Percentiles rank a stretch among this genome's conserved stretches.
These are phyloP conservation scores for Zygosaccharomyces pseudobailii DNA, from an alignment of 1,139 yeast species.

Conservation along the genomic window DNA sequence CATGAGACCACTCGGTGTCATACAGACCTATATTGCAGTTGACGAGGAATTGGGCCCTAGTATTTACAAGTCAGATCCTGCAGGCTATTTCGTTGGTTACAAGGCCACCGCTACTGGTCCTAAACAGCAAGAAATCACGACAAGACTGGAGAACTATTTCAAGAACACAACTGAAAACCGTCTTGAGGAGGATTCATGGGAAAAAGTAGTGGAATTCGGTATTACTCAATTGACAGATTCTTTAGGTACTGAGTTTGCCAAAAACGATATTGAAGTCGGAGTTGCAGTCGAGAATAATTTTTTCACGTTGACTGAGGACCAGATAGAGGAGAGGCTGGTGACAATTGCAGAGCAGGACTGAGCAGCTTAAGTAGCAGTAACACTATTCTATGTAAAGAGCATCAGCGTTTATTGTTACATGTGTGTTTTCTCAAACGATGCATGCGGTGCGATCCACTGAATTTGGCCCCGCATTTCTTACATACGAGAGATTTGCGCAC, in stretches of 20 bases:
- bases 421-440: constrained; percentile 18
- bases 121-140: constrained; percentile 92
- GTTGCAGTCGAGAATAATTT: constrained; percentile 69
- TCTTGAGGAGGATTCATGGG: constrained; percentile 70
- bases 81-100: constrained; percentile 89
- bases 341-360: constrained; percentile 95
- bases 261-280: constrained; percentile 89
- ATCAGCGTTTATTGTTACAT: constrained; percentile 12
- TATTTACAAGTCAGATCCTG: constrained; percentile 91
- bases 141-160: constrained; percentile 85
- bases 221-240: constrained; percentile 81
- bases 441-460: constrained; percentile 23
- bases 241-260: constrained; percentile 87
- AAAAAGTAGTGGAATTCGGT: constrained; percentile 82
- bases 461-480: constrained; percentile 22
- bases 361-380: constrained; percentile 3
- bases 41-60: constrained; percentile 92
- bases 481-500: constrained; percentile 24
- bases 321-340: constrained; percentile 88
- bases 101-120: constrained; percentile 96
- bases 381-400: background rate
- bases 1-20: constrained; percentile 96
- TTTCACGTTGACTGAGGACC: constrained; percentile 69
- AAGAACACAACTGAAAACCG: constrained; percentile 38
- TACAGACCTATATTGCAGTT: constrained; percentile 79